Conservation (phyloP, 116 monocot genomes). For the Zostera marina region DNA sequence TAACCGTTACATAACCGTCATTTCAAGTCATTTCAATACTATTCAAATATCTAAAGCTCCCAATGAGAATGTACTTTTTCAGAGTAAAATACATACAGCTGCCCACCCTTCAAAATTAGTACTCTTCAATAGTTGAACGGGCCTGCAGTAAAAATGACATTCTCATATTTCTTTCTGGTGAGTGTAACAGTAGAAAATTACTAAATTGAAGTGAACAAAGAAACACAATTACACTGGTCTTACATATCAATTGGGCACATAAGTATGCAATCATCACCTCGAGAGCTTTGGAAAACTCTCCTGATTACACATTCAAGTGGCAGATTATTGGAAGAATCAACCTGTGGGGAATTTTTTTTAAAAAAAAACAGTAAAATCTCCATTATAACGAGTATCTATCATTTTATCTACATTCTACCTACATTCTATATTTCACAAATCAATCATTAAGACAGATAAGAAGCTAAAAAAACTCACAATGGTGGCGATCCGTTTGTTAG, state of each 20-base stretch:
- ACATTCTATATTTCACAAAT: not conserved
- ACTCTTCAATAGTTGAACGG: constrained; percentile 88
- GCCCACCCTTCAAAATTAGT: constrained; percentile 87
- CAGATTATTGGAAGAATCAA: constrained; percentile 71
- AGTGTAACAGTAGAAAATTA: too few relatives aligned
- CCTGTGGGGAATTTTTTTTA: constrained; percentile 21
- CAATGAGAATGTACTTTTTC: not conserved
- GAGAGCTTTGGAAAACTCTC: constrained; percentile 68
- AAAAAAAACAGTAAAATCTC: not conserved
- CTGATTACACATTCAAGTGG: constrained; percentile 87
- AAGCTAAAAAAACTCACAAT: constrained; percentile 26
- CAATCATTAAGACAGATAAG: not conserved
- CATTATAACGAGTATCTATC: too few relatives aligned
- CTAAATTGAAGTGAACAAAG: not conserved
- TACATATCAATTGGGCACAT: constrained; percentile 92
- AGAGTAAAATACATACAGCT: constrained; percentile 42
- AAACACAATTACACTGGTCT: too few relatives aligned
- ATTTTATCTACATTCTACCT: too few relatives aligned
- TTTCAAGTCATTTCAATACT: not conserved
- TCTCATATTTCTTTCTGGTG: not conserved
- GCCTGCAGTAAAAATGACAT: constrained; percentile 33
- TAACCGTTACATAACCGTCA: too few relatives aligned
- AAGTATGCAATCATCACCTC: constrained; percentile 81
- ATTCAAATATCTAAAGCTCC: not conserved
- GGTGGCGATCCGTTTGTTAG: constrained; percentile 45